Evolutionary conservation across 495 filamentous ascomycete genomes (phyloP), one percentile per base, ranked within the genome.

Genomic region (Beverwykella pulmonaria): DNA sequence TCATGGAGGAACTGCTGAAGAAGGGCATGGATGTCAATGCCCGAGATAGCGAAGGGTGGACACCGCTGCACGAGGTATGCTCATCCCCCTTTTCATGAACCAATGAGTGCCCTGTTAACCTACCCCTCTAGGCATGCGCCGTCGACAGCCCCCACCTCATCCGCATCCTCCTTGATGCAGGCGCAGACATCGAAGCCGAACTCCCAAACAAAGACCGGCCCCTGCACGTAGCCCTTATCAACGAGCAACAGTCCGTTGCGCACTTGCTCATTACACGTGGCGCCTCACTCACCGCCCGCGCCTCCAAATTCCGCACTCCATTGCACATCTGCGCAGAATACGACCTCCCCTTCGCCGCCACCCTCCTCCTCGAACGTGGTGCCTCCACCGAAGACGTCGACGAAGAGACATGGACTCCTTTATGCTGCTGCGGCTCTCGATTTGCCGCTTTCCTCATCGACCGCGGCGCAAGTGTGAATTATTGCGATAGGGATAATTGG

Each of bases 151-250:
- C 48, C 17, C 36, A 44, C 3, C 20, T 56, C 29, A 49, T 62
- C 29, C 10, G 20, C 9, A 22, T 48, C 9, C 57, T 67, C 15
- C 49, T 67, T 2, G 39, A 61, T 12, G 50, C 47, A 8, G 64
- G 64, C 14, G 57, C 64, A n/a, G 64, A 67, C 20, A 61, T 56
- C 8, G 58, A 67, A 41, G 20, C 34, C 6, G 14, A 53, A 29
- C 36, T 67, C 20, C 64, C 64, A 12, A 62, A 62, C 39, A 61
- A 22, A 20, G 64, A 67, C 53, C 56, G 64, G 1, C 64, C 64
- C 14, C 50, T 67, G 5, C 64, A 67, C 57, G 36, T 67, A 7
- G 58, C 64, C 2, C 64, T 67, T 1, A 67, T 67, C 50, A 61
- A 67, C 30, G 58, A 61, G 26, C 44, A 48, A 22, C 34, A 55